Percentiles rank a stretch among this genome's conserved stretches.
Evolutionary conservation across 352 stramenopile genomes (phyloP).

Genomic region (Plasmopara viticola): DNA sequence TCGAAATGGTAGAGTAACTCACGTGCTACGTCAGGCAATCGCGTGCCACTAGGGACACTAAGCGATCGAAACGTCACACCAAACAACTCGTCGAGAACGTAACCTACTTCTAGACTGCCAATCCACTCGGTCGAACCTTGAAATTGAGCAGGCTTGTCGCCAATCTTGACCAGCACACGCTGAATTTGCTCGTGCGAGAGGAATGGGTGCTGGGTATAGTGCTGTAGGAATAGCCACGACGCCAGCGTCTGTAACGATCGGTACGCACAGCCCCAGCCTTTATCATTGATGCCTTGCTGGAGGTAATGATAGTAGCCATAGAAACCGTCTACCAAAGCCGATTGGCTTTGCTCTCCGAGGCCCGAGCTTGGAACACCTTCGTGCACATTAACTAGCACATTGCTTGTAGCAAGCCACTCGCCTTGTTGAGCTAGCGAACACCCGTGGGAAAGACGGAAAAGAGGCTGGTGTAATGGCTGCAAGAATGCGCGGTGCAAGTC

Average conservation of each 20-base stretch:
- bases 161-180: conserved; percentile 64
- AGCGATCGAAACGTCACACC: conserved; percentile 69
- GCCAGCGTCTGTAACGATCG: conserved; percentile 78
- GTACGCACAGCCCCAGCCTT: conserved; percentile 87
- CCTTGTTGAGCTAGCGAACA: conserved; percentile 41
- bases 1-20: conserved; percentile 75
- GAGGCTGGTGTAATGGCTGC: conserved; percentile 35
- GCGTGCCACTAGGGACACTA: conserved; percentile 46
- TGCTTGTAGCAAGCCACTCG: conserved; percentile 21
- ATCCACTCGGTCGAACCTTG: conserved; percentile 76
- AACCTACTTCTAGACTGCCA: conserved; percentile 78
- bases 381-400: conserved; percentile 68
- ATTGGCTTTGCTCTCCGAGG: conserved; percentile 24
- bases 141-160: conserved; percentile 71
- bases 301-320: conserved; percentile 88
- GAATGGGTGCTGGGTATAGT: conserved; percentile 41
- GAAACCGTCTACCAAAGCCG: conserved; percentile 52
- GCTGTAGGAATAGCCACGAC: conserved; percentile 71
- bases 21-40: conserved; percentile 50
- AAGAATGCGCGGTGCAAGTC: conserved; percentile 33
- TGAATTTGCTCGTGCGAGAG: conserved; percentile 74
- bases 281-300: conserved; percentile 73
- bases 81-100: conserved; percentile 70
- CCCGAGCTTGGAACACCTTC: conserved; percentile 45
- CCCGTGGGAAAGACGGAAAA: conserved; percentile 29